Evolutionary conservation across 345 rosid species (phyloP).

Genomic region (Populus alba): DNA sequence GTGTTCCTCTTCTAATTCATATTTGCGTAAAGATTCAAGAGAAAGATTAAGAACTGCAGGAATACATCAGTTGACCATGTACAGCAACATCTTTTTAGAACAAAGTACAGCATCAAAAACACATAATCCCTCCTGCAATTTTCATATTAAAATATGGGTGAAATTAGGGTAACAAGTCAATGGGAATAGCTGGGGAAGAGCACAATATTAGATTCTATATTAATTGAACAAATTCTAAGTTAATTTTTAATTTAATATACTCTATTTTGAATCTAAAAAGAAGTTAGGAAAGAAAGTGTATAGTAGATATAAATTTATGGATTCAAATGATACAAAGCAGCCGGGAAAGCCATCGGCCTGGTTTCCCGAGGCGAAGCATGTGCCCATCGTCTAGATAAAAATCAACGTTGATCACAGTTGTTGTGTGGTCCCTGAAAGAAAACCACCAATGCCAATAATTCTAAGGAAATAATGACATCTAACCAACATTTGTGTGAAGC

Average conservation of each 20-base stretch:
- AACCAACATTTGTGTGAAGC: neutral
- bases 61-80: too few species aligned
- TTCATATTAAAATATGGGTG: neutral
- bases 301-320: neutral
- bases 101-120: too few species aligned
- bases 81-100: too few species aligned
- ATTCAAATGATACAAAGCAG: too few species aligned
- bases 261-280: too few species aligned
- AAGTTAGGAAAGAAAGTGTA: too few species aligned
- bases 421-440: neutral
- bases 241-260: too few species aligned
- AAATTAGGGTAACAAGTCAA: neutral
- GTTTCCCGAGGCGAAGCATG: slow-evolving; percentile 4
- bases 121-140: neutral
- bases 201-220: too few species aligned
- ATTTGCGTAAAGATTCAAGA: neutral
- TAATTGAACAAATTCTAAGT: too few species aligned
- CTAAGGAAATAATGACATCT: neutral
- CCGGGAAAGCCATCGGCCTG: neutral
- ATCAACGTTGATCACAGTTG: neutral
- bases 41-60: too few species aligned
- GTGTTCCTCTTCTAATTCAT: neutral
- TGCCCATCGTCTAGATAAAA: neutral
- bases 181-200: neutral
- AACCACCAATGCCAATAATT: neutral